These are phyloP conservation scores for Blastocystis sp. DNA, from an alignment of 352 stramenopile genomes.

Conservation along the genomic window DNA sequence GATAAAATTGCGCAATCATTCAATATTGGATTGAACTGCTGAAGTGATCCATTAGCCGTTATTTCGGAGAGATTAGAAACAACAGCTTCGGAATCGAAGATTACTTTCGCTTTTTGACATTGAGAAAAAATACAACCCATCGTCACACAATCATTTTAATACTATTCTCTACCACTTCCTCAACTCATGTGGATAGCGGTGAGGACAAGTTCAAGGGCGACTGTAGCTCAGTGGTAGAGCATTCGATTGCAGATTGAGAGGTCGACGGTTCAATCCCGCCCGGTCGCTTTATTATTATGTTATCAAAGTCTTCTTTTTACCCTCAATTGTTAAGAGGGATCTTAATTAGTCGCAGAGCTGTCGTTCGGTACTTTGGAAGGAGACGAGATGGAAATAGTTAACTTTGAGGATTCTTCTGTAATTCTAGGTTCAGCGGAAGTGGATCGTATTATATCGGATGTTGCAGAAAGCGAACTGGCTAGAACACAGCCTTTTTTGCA, in stretches of 20 bases:
- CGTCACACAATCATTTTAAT: too few species aligned
- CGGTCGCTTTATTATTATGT: constrained; percentile 31
- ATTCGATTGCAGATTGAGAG: constrained; percentile 63
- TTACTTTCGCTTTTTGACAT: background rate
- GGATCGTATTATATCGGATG: background rate
- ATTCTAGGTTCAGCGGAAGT: background rate
- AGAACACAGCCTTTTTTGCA: too few species aligned
- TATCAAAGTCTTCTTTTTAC: background rate
- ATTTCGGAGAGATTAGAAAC: background rate
- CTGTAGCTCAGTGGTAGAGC: constrained; percentile 62
- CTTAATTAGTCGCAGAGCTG: background rate
- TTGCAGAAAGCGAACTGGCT: background rate
- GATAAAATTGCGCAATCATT: background rate
- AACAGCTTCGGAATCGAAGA: background rate
- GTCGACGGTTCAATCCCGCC: constrained; percentile 61
- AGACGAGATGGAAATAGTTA: background rate
- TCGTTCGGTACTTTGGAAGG: background rate
- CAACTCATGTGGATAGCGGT: background rate
- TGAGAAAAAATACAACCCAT: background rate
- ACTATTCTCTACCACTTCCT: background rate
- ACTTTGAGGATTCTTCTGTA: background rate
- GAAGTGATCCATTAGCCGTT: background rate
- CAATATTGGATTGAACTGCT: background rate
- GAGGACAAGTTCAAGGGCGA: background rate
- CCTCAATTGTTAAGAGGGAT: background rate